Evolutionary conservation across 306 rosid species (phyloP).

Genomic region (Medicago lupulina): DNA sequence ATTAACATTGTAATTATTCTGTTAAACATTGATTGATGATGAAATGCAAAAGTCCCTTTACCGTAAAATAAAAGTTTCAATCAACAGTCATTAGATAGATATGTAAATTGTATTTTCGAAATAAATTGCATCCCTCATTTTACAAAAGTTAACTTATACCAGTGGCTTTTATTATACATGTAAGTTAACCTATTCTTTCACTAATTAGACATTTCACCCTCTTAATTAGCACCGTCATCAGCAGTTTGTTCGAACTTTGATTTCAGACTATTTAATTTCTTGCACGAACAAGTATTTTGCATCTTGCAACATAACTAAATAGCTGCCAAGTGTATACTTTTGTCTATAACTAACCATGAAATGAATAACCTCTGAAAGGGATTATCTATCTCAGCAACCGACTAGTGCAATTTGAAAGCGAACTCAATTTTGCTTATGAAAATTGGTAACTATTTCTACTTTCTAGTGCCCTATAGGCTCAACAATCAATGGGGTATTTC

Average conservation of each 20-base stretch:
- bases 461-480: not conserved
- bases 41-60: too few relatives aligned
- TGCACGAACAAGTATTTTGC: not conserved
- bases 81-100: too few relatives aligned
- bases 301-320: conserved; percentile 2
- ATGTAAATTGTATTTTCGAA: too few relatives aligned
- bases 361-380: conserved; percentile 15
- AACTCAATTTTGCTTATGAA: not conserved
- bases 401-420: conserved; percentile 12
- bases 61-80: too few relatives aligned
- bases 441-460: not conserved
- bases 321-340: conserved; percentile 35
- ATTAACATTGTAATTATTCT: conserved; percentile 41
- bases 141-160: too few relatives aligned
- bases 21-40: not conserved
- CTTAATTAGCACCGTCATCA: not conserved
- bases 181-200: not conserved
- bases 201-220: conserved; percentile 21
- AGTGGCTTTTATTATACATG: not conserved
- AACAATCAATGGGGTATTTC: not conserved
- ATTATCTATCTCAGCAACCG: conserved; percentile 40
- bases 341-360: not conserved
- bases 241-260: conserved; percentile 1
- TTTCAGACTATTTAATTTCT: conserved; percentile 20
- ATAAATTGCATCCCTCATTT: too few relatives aligned